Base-by-base conservation (phyloP, 2,329 filamentous ascomycete species). In the Colletotrichum sidae region DNA sequence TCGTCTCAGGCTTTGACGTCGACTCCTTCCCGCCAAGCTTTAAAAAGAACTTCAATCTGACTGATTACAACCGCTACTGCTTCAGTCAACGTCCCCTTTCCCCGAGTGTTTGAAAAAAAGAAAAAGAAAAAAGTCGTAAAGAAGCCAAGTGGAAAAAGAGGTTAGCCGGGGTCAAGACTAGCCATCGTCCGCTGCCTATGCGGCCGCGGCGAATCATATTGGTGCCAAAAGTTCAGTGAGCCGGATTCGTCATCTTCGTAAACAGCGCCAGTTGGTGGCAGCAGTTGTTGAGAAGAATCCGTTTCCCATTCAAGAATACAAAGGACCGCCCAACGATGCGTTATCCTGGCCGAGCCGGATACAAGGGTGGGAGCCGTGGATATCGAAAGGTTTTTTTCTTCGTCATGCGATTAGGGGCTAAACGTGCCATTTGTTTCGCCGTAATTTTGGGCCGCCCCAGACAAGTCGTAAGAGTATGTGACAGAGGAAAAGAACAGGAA, bases 81-180 rank as follows among this genome's bases (percentile, higher is more conserved):
- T 39, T 61, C 57, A 52, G 62, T 56, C 57, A 15, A 51, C 17
- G 46, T 62, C 17, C 46, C 62, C 35, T n/a, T 41, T 25, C 35
- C 12, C 41, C 39, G 35, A 11, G 35, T 62, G 39, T 65, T 51
- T 25, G 25, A 5, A 5, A 25, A 25, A 25, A 25, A 25, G 4
- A 25, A 25, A 5, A 25, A 25, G 25, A 25, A 25, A 8, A 55
- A 60, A 15, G 57, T 61, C 62, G 46, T 62, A 44, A 49, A 42
- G 55, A 56, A 51, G 52, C 38, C 25, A 70, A 64, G 68, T 59
- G 64, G 25, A 51, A 72, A 69, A 61, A 70, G 73, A 70, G 59
- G 55, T 52, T 67, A 25, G 25, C 4, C 25, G 4, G 66, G 45
- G 52, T 65, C 42, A 46, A 51, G 51, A 49, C 37, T 44, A 65